These are phyloP conservation scores for Tetrapisispora iriomotensis DNA, from an alignment of 805 yeast genomes.

Conservation along the genomic window DNA sequence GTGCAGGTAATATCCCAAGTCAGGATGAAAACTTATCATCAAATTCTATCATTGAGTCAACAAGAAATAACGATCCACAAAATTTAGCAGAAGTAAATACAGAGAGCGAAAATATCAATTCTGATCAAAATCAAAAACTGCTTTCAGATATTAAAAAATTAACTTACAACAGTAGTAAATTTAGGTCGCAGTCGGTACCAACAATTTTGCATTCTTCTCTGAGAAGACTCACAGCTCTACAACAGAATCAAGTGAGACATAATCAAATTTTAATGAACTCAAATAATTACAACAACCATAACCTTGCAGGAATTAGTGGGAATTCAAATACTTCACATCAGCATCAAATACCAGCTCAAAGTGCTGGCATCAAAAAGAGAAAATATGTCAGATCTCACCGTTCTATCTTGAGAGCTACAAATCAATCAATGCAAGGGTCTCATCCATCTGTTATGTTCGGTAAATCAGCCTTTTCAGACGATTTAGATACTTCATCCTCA, in stretches of 20 bases:
- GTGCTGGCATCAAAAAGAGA: constrained; percentile 5
- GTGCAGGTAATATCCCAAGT: no score
- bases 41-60: no score
- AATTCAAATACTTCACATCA: neutral
- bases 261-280: neutral
- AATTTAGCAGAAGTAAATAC: neutral
- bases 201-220: constrained; percentile 28
- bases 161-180: constrained; percentile 4
- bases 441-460: neutral
- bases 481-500: constrained; percentile 10
- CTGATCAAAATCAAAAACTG: neutral
- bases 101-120: neutral
- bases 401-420: constrained; percentile 2
- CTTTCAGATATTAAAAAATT: neutral
- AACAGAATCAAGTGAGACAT: neutral
- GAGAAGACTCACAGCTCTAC: constrained; percentile 13
- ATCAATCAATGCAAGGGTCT: neutral
- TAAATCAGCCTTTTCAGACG: constrained; percentile 4
- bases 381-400: constrained; percentile 4
- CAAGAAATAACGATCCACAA: no score
- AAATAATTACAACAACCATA: neutral
- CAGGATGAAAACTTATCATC: no score
- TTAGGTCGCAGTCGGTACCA: constrained; percentile 29
- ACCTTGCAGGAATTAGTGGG: neutral
- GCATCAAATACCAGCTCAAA: neutral